Evolutionary conservation across 1,139 yeast species (phyloP).

Genomic region (Wickerhamomyces sp.): DNA sequence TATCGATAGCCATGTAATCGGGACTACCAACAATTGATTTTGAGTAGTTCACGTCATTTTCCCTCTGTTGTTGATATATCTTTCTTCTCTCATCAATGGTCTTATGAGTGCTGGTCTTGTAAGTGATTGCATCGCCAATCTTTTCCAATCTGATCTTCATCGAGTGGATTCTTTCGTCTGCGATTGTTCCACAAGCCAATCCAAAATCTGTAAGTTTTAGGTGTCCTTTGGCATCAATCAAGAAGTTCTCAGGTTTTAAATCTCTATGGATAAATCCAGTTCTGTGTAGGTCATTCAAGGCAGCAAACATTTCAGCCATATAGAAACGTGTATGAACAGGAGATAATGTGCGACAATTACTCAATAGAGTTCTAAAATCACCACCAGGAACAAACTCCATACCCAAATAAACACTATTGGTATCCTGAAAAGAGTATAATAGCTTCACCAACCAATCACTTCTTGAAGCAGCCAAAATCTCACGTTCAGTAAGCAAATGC

Average conservation of each 20-base stretch:
- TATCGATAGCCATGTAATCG: slow-evolving; percentile 98
- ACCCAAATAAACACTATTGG: slow-evolving; percentile 85
- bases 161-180: slow-evolving; percentile 88
- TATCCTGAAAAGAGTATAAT: slow-evolving; percentile 91
- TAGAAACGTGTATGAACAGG: slow-evolving; percentile 97
- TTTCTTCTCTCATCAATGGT: slow-evolving; percentile 86
- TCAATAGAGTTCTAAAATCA: slow-evolving; percentile 89
- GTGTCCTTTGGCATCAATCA: slow-evolving; percentile 92
- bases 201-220: slow-evolving; percentile 97
- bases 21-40: slow-evolving; percentile 97
- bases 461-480: slow-evolving; percentile 89
- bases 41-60: slow-evolving; percentile 69
- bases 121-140: slow-evolving; percentile 59
- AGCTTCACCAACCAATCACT: slow-evolving; percentile 95
- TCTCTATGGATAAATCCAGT: slow-evolving; percentile 97
- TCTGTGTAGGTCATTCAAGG: slow-evolving; percentile 90
- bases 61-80: slow-evolving; percentile 72
- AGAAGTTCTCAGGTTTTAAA: slow-evolving; percentile 93
- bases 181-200: slow-evolving; percentile 92
- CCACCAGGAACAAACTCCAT: slow-evolving; percentile 99
- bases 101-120: slow-evolving; percentile 54
- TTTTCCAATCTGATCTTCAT: slow-evolving; percentile 83
- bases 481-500: slow-evolving; percentile 94
- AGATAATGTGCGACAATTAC: slow-evolving; percentile 86
- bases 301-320: slow-evolving; percentile 92